A percentile compares a stretch with the other conserved stretches of the same genome.
These are phyloP conservation scores for Dentiscutata heterogama DNA, from an alignment of 371 early-diverging fungal genomes.

Conservation along the genomic window DNA sequence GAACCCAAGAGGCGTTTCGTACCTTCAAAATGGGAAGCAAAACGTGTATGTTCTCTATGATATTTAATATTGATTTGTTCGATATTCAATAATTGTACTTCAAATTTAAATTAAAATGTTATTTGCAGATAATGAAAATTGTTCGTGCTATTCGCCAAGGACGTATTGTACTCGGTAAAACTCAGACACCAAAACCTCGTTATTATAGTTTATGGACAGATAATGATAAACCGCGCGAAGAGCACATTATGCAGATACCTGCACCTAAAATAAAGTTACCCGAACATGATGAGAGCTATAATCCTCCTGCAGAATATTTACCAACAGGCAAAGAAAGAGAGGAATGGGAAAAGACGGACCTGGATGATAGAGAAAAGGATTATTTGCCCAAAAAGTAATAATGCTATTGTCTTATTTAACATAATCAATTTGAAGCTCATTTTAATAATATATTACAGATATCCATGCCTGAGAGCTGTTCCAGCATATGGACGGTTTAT, in stretches of 20 bases:
- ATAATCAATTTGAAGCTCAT: conserved; percentile 13
- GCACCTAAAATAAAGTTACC: conserved; percentile 94
- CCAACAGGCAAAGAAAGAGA: conserved; percentile 82
- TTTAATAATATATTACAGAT: conserved; percentile 48
- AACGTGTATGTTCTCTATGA: conserved; percentile 59
- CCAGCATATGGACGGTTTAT: conserved; percentile 89
- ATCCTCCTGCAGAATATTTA: conserved; percentile 98
- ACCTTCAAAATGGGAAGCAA: conserved; percentile 95
- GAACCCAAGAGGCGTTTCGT: conserved; percentile 97
- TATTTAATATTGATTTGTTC: neutral
- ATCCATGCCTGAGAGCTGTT: conserved; percentile 81
- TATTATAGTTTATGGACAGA: conserved; percentile 92
- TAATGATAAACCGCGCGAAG: conserved; percentile 68
- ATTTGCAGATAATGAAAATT: conserved; percentile 86
- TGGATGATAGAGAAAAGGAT: conserved; percentile 82
- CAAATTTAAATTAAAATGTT: neutral
- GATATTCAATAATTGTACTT: neutral
- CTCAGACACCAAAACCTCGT: conserved; percentile 69
- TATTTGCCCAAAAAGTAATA: conserved; percentile 85
- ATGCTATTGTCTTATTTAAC: neutral
- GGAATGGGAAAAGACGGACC: conserved; percentile 82
- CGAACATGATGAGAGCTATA: conserved; percentile 94
- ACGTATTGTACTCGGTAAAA: conserved; percentile 76
- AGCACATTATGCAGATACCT: conserved; percentile 83
- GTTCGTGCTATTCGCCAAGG: conserved; percentile 95